phyloP scores from a whole-genome alignment of 1,284 basidiomycete genomes.

The Austropuccinia psidii region DNA sequence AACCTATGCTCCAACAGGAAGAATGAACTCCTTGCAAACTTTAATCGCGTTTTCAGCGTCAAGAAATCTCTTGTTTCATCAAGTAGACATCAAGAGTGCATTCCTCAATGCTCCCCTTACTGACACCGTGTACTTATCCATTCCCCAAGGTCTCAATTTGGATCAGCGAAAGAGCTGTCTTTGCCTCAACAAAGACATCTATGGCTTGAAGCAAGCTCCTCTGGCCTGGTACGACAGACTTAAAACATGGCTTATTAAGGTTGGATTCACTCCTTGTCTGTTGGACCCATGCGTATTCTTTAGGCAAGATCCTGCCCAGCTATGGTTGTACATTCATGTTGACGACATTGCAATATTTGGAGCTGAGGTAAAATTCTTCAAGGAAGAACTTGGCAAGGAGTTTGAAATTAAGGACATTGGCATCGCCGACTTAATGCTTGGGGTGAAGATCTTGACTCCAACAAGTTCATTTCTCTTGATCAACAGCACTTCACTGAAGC shows the following conservation, averaged over 20 bases:
- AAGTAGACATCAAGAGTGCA: neutral
- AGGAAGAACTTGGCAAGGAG: neutral
- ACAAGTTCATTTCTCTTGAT: too few relatives aligned
- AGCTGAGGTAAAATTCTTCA: neutral
- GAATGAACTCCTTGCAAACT: neutral
- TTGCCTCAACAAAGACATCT: constrained; percentile 16
- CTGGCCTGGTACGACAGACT: constrained; percentile 8
- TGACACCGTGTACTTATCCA: neutral
- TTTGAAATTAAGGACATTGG: constrained; percentile 13
- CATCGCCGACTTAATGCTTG: neutral
- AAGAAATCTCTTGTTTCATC: neutral
- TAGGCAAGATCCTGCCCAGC: too few relatives aligned
- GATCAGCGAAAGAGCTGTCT: neutral
- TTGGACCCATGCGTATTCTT: constrained; percentile 21
- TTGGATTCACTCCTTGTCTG: constrained; percentile 1
- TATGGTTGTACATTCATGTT: neutral
- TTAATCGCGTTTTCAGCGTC: neutral
- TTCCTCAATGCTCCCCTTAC: neutral
- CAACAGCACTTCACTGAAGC: too few relatives aligned
- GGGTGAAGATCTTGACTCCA: constrained; percentile 10
- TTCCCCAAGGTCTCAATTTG: neutral
- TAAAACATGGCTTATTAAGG: neutral
- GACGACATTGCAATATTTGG: neutral
- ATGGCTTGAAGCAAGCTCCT: constrained; percentile 31
- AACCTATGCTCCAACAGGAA: neutral